Percentiles rank a stretch among this genome's conserved stretches.
Conservation (phyloP, 306 rosid genomes). For the Lotus japonicus region DNA sequence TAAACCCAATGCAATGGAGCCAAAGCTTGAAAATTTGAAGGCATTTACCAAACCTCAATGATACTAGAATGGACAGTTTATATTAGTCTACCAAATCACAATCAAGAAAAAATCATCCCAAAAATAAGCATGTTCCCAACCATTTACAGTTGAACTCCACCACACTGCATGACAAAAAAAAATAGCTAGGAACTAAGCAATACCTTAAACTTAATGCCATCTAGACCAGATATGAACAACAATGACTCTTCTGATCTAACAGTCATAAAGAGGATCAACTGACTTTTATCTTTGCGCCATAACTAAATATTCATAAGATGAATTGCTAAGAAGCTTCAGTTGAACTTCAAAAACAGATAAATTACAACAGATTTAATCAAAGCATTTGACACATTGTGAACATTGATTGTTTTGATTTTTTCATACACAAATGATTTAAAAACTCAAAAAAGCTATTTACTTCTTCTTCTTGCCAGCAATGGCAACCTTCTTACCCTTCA, state of each 20-base stretch:
- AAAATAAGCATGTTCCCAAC: not conserved
- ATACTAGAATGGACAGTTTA: not conserved
- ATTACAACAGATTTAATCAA: slow-evolving; percentile 8
- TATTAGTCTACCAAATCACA: not conserved
- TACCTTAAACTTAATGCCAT: not conserved
- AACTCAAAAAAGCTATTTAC: not conserved
- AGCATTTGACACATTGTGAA: slow-evolving; percentile 8
- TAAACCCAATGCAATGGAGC: not conserved
- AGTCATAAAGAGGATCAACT: not conserved
- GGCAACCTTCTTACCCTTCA: slow-evolving; percentile 87
- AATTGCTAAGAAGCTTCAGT: not conserved
- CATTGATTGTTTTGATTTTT: not conserved
- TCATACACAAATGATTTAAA: not conserved
- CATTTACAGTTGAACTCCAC: not conserved
- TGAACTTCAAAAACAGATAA: slow-evolving; percentile 4
- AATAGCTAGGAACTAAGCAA: not conserved
- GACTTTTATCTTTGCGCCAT: not conserved
- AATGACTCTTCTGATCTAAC: not conserved
- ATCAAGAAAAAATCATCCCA: not conserved
- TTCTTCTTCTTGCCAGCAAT: slow-evolving; percentile 86
- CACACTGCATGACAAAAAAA: not conserved
- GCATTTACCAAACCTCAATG: not conserved
- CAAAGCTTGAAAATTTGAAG: not conserved
- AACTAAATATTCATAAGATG: not conserved
- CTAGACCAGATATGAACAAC: not conserved